Evolutionary conservation across 2,329 filamentous ascomycete genomes (phyloP), one percentile per base, ranked within the genome.

Genomic region (Phoma sp.): DNA sequence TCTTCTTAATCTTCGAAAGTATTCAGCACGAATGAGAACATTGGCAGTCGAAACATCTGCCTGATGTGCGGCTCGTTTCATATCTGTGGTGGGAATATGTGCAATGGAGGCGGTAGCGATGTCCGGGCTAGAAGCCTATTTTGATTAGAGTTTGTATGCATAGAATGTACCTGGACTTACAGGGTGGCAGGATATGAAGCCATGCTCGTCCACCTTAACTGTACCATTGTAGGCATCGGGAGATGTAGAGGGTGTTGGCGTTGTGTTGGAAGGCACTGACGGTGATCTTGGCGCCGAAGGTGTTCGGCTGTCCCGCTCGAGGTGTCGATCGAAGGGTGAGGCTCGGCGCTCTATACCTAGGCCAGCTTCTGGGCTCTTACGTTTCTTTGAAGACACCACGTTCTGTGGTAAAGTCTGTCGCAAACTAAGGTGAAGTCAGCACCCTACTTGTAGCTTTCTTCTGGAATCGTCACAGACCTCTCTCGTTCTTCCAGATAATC

Each of bases 151-250:
- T 1, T 9, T 13, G 19, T 15, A 4, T 9, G 10, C n/a, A 31
- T 2, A 25, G 17, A 8, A 13, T 3, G 13, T 13, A 12, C 4
- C 1, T 32, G 17, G 3, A 65, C 69, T 58, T 46, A 76, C 74
- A 38, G 57, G 62, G 36, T 71, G 73, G 8, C 72, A 73, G 5
- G 70, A 60, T 6, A 80, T 65, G 19, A 70, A 64, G 0, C 77
- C 77, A 61, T 76, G 56, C 7, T 74, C 69, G 19, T 76, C 72
- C 2, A 59, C 51, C 24, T 75, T 67, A 0, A 82, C 43, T 1
- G 72, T 50, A 8, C 76, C 77, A 61, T 81, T 81, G 62, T 78
- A 82, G 4, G 75, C 54, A 54, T 69, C 62, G 22, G 48, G 61
- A 19, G 48, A n/a, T 15, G 44, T 1, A 13, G 45, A 39, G 3